Base-by-base conservation (phyloP, 2,329 filamentous ascomycete genomes). In the Aspergillus sp. region DNA sequence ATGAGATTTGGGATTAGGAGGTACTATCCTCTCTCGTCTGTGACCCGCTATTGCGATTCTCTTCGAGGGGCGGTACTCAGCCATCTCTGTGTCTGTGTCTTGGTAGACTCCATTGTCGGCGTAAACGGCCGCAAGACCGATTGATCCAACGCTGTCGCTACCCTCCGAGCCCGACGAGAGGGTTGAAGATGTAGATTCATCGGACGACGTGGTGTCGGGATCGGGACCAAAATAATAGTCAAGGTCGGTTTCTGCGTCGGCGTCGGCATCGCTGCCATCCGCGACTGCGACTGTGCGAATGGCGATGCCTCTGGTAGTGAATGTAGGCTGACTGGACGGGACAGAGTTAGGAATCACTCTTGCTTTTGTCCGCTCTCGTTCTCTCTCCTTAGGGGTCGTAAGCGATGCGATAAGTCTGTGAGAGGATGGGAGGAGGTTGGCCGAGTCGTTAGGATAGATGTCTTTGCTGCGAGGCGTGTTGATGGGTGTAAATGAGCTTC, bases 401-500 rank as follows among this genome's bases (percentile, higher is more conserved):
- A 69, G 56, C 2, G 62, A 63, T 1, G 61, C 59, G n/a, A 71
- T 61, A n/a, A 72, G 58, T 14, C 64, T 48, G 15, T 58, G 58
- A 7, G 71, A 63, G 0, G 70, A 68, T 2, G 65, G 61, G 4
- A 66, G 51, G 2, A 21, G 27, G 8, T 19, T 19, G 9, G 27
- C 4, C 14, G 44, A 46, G 5, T 25, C 7, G 15, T 47, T 55
- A 8, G 57, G 54, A 33, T 48, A 61, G 1, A 52, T 37, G 4
- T 64, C 58, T 2, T 59, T 57, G 52, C 68, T 70, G 21, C 71
- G 67, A 3, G 75, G 73, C 3, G 69, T 69, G 50, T 82, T 82
- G 50, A 79, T 67, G 0, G 77, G 73, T 1, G 72, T 79, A 70
- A 75, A 81, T 40, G 64, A 62, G 21, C 69, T 71, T 50, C 66